Conservation (phyloP, 192 early-diverging fungal species). For the Polychytrium aggregatum region DNA sequence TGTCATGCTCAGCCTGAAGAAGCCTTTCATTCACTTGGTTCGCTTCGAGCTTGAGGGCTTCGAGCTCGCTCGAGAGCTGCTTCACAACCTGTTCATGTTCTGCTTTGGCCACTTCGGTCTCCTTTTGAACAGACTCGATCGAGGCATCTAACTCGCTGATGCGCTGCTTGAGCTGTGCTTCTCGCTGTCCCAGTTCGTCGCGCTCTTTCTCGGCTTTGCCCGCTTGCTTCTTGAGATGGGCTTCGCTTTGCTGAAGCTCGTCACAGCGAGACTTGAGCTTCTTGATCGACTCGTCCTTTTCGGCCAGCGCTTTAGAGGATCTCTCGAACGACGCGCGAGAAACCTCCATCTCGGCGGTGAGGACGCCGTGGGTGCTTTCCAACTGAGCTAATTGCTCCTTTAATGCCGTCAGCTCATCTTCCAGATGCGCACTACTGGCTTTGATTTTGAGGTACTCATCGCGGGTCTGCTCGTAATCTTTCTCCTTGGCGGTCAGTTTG, state of each 20-base stretch:
- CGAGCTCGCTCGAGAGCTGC: too few relatives aligned
- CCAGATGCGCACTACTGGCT: conserved; percentile 2
- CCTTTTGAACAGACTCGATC: conserved; percentile 1
- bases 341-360: conserved; percentile 31
- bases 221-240: conserved; percentile 13
- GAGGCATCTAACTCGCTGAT: conserved; percentile 11
- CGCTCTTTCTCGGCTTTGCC: conserved; percentile 32
- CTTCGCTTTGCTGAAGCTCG: conserved; percentile 23
- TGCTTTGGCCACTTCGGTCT: too few relatives aligned
- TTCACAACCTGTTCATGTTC: too few relatives aligned
- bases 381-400: conserved; percentile 14
- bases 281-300: conserved; percentile 37
- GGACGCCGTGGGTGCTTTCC: conserved; percentile 16
- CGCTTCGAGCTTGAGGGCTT: too few relatives aligned
- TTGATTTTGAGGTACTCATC: conserved; percentile 6
- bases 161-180: conserved; percentile 9
- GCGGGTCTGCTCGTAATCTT: conserved; percentile 4
- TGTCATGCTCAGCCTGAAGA: conserved; percentile 26
- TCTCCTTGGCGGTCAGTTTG: conserved; percentile 7
- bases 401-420: conserved; percentile 11
- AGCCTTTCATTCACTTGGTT: conserved; percentile 19
- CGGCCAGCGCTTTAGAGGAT: conserved; percentile 18
- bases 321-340: conserved; percentile 22
- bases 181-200: conserved; percentile 11
- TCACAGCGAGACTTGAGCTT: conserved; percentile 29